Percentiles rank a stretch among this genome's conserved stretches.
Evolutionary conservation across 768 basidiomycete genomes (phyloP).

Genomic region (Trametes sanguinea): DNA sequence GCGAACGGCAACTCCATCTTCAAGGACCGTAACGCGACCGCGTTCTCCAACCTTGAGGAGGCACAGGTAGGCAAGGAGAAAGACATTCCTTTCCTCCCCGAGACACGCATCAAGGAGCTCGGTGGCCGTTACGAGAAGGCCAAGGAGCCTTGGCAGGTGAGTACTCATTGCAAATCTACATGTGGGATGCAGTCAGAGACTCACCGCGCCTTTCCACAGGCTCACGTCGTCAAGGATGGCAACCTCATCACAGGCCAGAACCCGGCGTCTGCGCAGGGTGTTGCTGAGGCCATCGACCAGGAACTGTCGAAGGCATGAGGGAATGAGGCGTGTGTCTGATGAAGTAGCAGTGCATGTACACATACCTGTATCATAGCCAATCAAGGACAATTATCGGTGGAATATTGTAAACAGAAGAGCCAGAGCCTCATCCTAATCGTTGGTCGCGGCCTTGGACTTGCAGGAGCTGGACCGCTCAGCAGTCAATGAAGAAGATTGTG

Average conservation of each 20-base stretch:
- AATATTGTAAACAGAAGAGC: not conserved
- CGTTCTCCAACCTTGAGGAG: conserved; percentile 76
- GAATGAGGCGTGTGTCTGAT: not conserved
- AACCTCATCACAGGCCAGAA: conserved; percentile 74
- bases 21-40: conserved; percentile 56
- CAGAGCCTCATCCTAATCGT: too few relatives aligned
- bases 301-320: conserved; percentile 38
- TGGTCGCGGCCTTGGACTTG: too few relatives aligned
- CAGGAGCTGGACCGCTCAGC: too few relatives aligned
- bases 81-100: conserved; percentile 69
- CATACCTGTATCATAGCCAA: not conserved
- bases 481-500: too few relatives aligned
- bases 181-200: not conserved
- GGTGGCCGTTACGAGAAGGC: conserved; percentile 71
- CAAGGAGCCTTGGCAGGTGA: conserved; percentile 54
- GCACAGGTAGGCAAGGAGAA: conserved; percentile 47
- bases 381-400: not conserved
- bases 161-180: conserved; percentile 28
- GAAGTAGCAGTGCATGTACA: conserved; percentile 16
- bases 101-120: conserved; percentile 60
- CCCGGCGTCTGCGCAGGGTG: conserved; percentile 59
- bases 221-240: conserved; percentile 58
- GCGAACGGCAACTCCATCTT: conserved; percentile 65
- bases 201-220: conserved; percentile 10
- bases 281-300: conserved; percentile 60